These are phyloP conservation scores for Pistacia atlantica DNA, from an alignment of 345 rosid genomes.

Conservation along the genomic window DNA sequence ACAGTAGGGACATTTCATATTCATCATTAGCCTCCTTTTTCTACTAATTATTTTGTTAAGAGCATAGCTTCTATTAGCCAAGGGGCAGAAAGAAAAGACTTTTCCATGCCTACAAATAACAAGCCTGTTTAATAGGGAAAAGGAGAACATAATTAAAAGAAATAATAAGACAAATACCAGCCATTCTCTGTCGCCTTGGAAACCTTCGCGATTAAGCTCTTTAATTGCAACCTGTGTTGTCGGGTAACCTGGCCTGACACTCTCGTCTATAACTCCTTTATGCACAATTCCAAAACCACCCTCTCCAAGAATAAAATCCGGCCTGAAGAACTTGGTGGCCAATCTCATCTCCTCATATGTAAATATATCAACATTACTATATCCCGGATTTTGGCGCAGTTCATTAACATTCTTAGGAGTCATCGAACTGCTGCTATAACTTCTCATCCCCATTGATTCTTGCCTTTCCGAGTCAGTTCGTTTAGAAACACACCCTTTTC, in stretches of 20 bases:
- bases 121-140: background rate
- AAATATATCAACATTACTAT: constrained; percentile 73
- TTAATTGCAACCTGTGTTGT: constrained; percentile 79
- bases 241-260: constrained; percentile 58
- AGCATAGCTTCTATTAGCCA: background rate
- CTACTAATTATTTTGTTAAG: background rate
- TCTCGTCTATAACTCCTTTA: constrained; percentile 77
- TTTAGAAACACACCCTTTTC: constrained; percentile 21
- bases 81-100: background rate
- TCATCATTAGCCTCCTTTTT: background rate
- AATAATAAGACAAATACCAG: constrained; percentile 54
- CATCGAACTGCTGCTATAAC: constrained; percentile 12
- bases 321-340: constrained; percentile 84
- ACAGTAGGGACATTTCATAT: background rate
- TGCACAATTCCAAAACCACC: constrained; percentile 97
- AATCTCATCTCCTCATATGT: constrained; percentile 79
- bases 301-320: constrained; percentile 85
- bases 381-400: constrained; percentile 70
- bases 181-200: constrained; percentile 99
- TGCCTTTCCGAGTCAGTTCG: constrained; percentile 14
- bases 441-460: constrained; percentile 25
- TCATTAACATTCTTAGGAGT: constrained; percentile 72
- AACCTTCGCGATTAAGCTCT: constrained; percentile 90
- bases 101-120: background rate
- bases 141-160: background rate